A percentile compares a stretch with the other conserved stretches of the same genome.
Evolutionary conservation across 1,284 basidiomycete species (phyloP).

Genomic region (Ustilago vetiveriae): DNA sequence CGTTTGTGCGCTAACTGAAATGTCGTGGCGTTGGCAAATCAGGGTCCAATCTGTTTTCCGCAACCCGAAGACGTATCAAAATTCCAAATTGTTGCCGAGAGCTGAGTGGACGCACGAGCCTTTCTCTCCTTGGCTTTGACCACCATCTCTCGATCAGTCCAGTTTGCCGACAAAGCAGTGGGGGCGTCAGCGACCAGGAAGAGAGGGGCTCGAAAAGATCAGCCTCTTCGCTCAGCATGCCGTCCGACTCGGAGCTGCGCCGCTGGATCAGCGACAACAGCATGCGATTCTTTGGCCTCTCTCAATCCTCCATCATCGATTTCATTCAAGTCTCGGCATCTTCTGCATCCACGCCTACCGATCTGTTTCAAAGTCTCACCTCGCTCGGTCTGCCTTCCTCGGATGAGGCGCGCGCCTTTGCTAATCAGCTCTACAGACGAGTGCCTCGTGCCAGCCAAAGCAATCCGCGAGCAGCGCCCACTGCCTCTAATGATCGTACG

Average conservation of each 20-base stretch:
- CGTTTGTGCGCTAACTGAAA: too few relatives aligned
- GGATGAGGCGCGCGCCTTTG: slow-evolving; percentile 80
- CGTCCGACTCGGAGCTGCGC: slow-evolving; percentile 37
- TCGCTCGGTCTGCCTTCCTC: slow-evolving; percentile 82
- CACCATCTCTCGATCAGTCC: background rate
- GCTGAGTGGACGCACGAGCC: background rate
- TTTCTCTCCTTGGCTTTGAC: background rate
- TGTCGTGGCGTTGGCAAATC: too few relatives aligned
- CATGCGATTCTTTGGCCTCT: slow-evolving; percentile 60
- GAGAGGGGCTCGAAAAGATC: background rate
- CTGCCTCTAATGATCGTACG: background rate
- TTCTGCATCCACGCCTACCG: slow-evolving; percentile 81
- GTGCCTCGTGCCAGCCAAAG: slow-evolving; percentile 75
- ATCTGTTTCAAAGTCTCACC: slow-evolving; percentile 79
- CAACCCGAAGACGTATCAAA: slow-evolving; percentile 1
- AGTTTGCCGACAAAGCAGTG: too few relatives aligned
- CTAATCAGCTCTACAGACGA: slow-evolving; percentile 78
- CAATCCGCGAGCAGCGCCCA: slow-evolving; percentile 72
- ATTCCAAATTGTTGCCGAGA: background rate
- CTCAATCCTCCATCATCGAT: slow-evolving; percentile 57
- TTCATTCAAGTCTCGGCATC: slow-evolving; percentile 71
- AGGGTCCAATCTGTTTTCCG: slow-evolving; percentile 16
- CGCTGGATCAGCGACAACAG: slow-evolving; percentile 62
- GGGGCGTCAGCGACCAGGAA: too few relatives aligned
- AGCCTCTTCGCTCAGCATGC: slow-evolving; percentile 3